Evolutionary conservation across 1,284 basidiomycete genomes (phyloP), one percentile per base, ranked within the genome.

Genomic region (Leccinum griseonigrum): DNA sequence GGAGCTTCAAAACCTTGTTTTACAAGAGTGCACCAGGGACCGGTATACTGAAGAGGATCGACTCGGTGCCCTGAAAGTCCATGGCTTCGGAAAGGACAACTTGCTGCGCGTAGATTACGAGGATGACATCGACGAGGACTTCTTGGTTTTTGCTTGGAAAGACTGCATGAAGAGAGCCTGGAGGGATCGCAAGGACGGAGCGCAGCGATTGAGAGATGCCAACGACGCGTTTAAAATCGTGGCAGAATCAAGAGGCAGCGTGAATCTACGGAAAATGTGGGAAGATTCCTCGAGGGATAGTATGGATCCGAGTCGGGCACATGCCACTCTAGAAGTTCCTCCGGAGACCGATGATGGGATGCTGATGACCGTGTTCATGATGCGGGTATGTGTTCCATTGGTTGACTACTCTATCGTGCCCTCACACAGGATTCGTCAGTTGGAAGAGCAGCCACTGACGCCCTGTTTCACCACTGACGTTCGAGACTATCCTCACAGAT

Each of bases 261-360:
- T 67, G 59, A 73, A 68, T 56, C 68, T 91, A 59, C 76, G 79
- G 68, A 77, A 78, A 56, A 66, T 80, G 31, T 87, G 83, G 80
- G 81, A 85, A 59, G 74, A 79, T 50, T 82, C 80, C 64, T 81
- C 84, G 68, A 80, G 80, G 59, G 82, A 78, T 46, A 75, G 81
- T 60, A 89, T 94, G 84, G 87, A 85, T 51, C 84, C 87, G 6
- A 84, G 85, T 46, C 81, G 83, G 66, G 94, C 94, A 26, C 94
- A 91, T 70, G 78, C 81, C 59, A 85, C 87, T 48, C 78, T 95
- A 51, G 91, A 91, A 64, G 80, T 90, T 43, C 85, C 87, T 7
- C 76, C 78, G 56, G 87, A 88, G 14, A 81, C 87, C 6, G 91
- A 93, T 57, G 94, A 96, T 59, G 76, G 79, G 13, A 89, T 92